These are phyloP conservation scores for Periconia sp. DNA, from an alignment of 2,329 filamentous ascomycete genomes.

Conservation along the genomic window DNA sequence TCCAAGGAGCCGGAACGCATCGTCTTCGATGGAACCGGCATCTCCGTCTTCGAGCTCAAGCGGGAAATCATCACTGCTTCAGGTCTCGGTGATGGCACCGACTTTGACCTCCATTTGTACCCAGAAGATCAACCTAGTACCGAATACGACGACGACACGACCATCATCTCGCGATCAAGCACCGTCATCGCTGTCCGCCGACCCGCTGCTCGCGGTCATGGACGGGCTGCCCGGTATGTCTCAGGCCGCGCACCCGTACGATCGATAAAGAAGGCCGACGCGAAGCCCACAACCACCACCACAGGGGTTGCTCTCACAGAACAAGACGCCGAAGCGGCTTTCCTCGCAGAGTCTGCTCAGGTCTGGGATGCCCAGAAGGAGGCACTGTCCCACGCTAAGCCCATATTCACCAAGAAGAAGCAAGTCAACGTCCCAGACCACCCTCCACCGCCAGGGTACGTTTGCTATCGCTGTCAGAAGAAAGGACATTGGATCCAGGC, in stretches of 20 bases:
- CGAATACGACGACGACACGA: conserved; percentile 97
- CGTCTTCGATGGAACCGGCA: conserved; percentile 95
- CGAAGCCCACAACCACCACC: conserved; percentile 63
- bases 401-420: conserved; percentile 59
- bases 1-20: conserved; percentile 94
- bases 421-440: conserved; percentile 84
- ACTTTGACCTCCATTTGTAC: conserved; percentile 95
- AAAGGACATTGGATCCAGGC: conserved; percentile 99
- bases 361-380: conserved; percentile 95
- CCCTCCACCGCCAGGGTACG: conserved; percentile 89
- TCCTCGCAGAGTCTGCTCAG: conserved; percentile 87
- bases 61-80: conserved; percentile 97
- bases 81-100: conserved; percentile 90
- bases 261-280: conserved; percentile 75
- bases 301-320: conserved; percentile 73
- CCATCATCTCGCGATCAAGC: conserved; percentile 94
- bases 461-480: conserved; percentile 94
- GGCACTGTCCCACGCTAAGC: conserved; percentile 76
- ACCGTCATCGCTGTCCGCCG: conserved; percentile 88
- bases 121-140: conserved; percentile 84
- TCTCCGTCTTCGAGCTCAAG: conserved; percentile 98
- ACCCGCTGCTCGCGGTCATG: conserved; percentile 85
- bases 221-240: conserved; percentile 91
- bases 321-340: conserved; percentile 90
- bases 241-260: conserved; percentile 93